Base-by-base conservation (phyloP, 805 yeast genomes). In the Trichomonascus vanleenenianus region DNA sequence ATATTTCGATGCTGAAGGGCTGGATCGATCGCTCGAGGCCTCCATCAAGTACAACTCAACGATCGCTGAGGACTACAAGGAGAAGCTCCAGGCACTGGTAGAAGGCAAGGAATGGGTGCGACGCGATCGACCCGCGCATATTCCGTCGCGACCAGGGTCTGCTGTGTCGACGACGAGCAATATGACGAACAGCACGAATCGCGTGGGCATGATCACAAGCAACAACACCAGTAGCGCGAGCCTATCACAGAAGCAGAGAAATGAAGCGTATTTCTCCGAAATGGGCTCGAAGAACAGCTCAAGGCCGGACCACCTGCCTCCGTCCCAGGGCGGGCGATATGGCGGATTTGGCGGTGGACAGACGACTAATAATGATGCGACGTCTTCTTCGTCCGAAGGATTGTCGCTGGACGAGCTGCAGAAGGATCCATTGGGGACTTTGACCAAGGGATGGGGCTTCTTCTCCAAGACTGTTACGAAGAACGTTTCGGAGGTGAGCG, bases 31-130 rank as follows among this genome's bases (percentile, higher is more conserved):
- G 19, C 67, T 81, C 52, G 81, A 87, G 35, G 79, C 88, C 38
- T 78, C 78, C 55, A 63, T 71, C 49, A 91, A 93, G 68, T 93
- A 85, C 66, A 83, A 86, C 62, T 88, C 93, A 55, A 79, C 81
- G 35, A 86, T 87, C 38, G 97, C 98, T n/a, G 88, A 83, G 56
- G 97, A 93, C 63, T 93, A 93, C 64, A 87, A 89, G 62, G 83
- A 80, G 57, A 78, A 81, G 62, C 73, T 93, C 51, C 76, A 85
- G 6, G 81, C 91, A 50, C 74, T 72, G 42, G 75, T 86, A 37
- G 88, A 85, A 54, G 96, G 86, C 25, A 73, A 70, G 43, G 79
- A 74, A 48, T 93, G 81, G 71, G 54, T 48, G 8, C 41, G 49
- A n/a, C 39, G 46, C 8, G 54, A 54, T 8, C 45, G 55, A 35